Conservation (phyloP, 2,329 filamentous ascomycete species). For the Myriosclerotinia duriaeana region DNA sequence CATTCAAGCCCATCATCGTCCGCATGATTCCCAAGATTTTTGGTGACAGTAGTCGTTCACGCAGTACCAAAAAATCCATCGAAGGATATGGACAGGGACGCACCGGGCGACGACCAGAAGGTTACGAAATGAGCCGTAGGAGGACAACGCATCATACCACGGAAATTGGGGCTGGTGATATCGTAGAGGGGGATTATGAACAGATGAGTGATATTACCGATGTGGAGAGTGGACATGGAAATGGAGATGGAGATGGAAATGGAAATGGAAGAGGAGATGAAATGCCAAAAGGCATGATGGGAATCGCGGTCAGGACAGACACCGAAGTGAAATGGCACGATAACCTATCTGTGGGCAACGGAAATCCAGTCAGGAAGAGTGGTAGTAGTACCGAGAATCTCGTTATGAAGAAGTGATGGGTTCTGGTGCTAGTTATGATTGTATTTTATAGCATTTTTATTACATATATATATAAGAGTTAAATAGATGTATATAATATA, state of each 20-base stretch:
- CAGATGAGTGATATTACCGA: slow-evolving; percentile 9
- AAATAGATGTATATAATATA: too few relatives aligned
- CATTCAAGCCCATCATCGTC: slow-evolving; percentile 22
- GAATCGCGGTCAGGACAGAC: slow-evolving; percentile 7
- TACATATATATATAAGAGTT: too few relatives aligned
- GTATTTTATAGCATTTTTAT: too few relatives aligned
- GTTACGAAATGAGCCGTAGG: slow-evolving; percentile 2
- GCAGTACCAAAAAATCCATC: background rate
- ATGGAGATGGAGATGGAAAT: background rate
- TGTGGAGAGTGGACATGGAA: background rate
- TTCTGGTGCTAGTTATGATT: too few relatives aligned
- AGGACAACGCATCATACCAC: background rate
- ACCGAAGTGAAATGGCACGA: slow-evolving; percentile 13
- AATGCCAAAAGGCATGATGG: background rate
- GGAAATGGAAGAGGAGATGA: background rate
- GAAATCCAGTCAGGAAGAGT: background rate
- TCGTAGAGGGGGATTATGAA: background rate
- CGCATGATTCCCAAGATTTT: slow-evolving; percentile 20
- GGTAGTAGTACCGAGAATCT: slow-evolving; percentile 12
- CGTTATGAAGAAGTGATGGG: slow-evolving; percentile 1
- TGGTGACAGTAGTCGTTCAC: slow-evolving; percentile 6
- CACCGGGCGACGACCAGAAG: slow-evolving; percentile 2
- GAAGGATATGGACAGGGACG: slow-evolving; percentile 2
- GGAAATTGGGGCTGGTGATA: background rate
- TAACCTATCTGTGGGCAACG: background rate